These are phyloP conservation scores for Aspergillus unguis DNA, from an alignment of 2,329 filamentous ascomycete genomes.

Conservation along the genomic window DNA sequence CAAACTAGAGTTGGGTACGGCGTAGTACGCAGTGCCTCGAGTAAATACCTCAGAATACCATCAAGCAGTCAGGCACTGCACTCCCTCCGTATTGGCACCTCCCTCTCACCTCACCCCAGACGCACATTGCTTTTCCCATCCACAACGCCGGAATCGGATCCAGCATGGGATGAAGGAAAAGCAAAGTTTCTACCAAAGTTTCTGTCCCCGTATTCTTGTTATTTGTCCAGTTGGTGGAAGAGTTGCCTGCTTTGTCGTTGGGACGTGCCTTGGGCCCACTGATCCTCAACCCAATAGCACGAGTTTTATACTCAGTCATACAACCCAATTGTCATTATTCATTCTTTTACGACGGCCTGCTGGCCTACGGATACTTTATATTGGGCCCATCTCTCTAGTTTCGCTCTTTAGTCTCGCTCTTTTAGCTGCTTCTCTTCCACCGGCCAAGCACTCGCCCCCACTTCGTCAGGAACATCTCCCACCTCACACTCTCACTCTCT, in stretches of 20 bases:
- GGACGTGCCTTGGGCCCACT: constrained; percentile 11
- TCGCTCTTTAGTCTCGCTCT: background rate
- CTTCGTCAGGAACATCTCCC: too few relatives aligned
- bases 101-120: too few relatives aligned
- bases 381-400: background rate
- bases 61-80: too few relatives aligned
- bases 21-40: too few relatives aligned
- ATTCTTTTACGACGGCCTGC: background rate
- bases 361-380: background rate
- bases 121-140: background rate
- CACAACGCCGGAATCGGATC: constrained; percentile 6
- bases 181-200: constrained; percentile 6
- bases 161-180: background rate
- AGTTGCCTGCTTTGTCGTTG: constrained; percentile 19
- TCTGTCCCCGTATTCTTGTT: constrained; percentile 6
- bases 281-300: constrained; percentile 1
- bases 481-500: too few relatives aligned
- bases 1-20: too few relatives aligned
- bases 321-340: constrained; percentile 14
- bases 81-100: too few relatives aligned
- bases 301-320: constrained; percentile 8
- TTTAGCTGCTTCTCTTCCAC: too few relatives aligned
- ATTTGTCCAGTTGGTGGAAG: constrained; percentile 5
- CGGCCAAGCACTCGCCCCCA: too few relatives aligned
- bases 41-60: too few relatives aligned